Evolutionary conservation across 2,329 filamentous ascomycete genomes (phyloP).

Genomic region (Cercospora citrullina): DNA sequence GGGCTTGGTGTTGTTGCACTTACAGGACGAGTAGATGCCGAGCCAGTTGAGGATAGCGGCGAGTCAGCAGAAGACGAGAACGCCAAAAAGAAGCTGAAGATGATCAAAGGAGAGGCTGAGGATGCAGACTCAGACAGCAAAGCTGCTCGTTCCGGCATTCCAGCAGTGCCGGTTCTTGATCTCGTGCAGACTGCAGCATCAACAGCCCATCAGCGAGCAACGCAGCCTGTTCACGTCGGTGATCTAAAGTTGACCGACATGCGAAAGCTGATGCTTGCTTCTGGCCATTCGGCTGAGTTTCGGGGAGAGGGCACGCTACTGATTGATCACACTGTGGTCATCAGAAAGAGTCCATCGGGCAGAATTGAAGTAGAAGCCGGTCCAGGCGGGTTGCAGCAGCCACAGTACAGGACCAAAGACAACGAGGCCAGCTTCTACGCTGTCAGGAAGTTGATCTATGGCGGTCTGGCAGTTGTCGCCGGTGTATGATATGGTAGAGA

Average conservation of each 20-base stretch:
- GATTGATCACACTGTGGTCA: constrained; percentile 83
- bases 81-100: constrained; percentile 56
- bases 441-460: constrained; percentile 89
- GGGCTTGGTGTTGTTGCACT: constrained; percentile 90
- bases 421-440: constrained; percentile 74
- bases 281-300: constrained; percentile 87
- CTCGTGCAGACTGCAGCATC: constrained; percentile 65
- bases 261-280: constrained; percentile 75
- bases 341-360: constrained; percentile 75
- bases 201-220: constrained; percentile 54
- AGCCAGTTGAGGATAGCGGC: constrained; percentile 41
- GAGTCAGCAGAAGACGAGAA: constrained; percentile 43
- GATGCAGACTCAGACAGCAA: constrained; percentile 4
- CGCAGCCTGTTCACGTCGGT: constrained; percentile 90
- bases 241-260: constrained; percentile 88
- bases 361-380: constrained; percentile 84
- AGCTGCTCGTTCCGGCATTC: not conserved
- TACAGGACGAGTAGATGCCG: constrained; percentile 67
- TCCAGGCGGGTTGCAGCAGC: constrained; percentile 51
- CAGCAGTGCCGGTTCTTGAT: constrained; percentile 57
- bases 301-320: constrained; percentile 88
- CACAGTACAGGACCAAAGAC: constrained; percentile 33
- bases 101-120: constrained; percentile 41
- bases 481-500: constrained; percentile 45
- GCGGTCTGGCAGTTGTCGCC: constrained; percentile 86